These are phyloP conservation scores for Aspergillus sp. DNA, from an alignment of 2,329 filamentous ascomycete species.

Conservation along the genomic window DNA sequence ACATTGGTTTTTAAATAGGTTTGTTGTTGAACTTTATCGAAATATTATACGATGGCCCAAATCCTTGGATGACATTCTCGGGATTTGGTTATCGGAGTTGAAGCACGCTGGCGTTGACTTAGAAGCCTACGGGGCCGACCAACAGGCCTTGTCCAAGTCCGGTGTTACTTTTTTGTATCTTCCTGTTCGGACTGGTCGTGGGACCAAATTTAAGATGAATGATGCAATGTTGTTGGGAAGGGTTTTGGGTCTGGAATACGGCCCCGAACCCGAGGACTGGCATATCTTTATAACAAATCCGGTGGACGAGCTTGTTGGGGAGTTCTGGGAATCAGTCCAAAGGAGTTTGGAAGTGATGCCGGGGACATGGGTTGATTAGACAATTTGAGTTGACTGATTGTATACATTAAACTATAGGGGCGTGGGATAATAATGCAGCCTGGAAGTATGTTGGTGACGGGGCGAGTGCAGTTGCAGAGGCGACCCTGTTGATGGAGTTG, in stretches of 20 bases:
- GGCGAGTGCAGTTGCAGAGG: too few species aligned
- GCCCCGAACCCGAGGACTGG: background rate
- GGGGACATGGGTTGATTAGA: background rate
- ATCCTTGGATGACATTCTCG: background rate
- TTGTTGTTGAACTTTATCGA: too few species aligned
- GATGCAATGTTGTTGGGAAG: background rate
- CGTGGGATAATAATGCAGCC: too few species aligned
- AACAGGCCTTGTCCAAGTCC: background rate
- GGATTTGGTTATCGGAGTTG: background rate
- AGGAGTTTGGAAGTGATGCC: background rate
- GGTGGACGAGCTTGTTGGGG: background rate
- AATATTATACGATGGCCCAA: too few species aligned
- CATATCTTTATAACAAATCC: background rate
- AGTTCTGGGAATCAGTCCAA: background rate
- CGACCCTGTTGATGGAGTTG: too few species aligned
- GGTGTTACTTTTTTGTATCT: accelerated
- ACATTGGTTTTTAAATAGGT: accelerated
- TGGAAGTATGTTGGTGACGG: too few species aligned
- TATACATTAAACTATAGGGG: too few species aligned
- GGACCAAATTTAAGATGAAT: background rate
- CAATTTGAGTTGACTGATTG: background rate
- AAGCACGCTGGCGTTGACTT: background rate
- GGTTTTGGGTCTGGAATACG: background rate
- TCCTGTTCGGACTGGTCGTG: too few species aligned
- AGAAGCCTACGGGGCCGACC: background rate